Conservation (phyloP, 371 early-diverging fungal species). For the Mucor piriformis region DNA sequence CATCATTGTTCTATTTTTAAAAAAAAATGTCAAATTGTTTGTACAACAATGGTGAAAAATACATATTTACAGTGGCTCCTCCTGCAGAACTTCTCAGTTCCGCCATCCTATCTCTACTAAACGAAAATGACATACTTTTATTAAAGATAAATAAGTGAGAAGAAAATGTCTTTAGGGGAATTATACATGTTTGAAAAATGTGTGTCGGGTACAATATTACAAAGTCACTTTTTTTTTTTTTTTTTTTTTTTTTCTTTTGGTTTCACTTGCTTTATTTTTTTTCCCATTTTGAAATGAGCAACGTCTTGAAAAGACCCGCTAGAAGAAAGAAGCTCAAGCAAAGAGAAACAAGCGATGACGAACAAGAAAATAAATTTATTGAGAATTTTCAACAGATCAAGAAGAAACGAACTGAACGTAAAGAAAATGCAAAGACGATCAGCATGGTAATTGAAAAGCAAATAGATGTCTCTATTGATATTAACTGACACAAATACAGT, state of each 20-base stretch:
- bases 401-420: neutral
- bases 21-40: neutral
- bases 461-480: neutral
- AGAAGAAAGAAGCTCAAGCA: neutral
- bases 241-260: neutral
- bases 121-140: constrained; percentile 33
- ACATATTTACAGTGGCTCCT: neutral
- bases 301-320: neutral
- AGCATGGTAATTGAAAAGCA: neutral
- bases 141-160: neutral
- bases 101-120: constrained; percentile 39
- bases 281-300: neutral
- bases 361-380: neutral
- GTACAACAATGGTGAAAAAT: neutral
- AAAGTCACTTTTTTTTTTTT: neutral
- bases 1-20: neutral
- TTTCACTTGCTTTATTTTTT: neutral
- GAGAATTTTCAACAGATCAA: neutral
- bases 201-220: neutral
- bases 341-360: neutral
- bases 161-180: constrained; percentile 4
- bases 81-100: constrained; percentile 25
- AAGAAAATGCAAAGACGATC: neutral
- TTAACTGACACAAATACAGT: neutral
- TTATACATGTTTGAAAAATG: neutral